Evolutionary conservation across 164 flowering plant genomes (phyloP), one percentile per base, ranked within the genome.

Genomic region (Amborella trichopoda): DNA sequence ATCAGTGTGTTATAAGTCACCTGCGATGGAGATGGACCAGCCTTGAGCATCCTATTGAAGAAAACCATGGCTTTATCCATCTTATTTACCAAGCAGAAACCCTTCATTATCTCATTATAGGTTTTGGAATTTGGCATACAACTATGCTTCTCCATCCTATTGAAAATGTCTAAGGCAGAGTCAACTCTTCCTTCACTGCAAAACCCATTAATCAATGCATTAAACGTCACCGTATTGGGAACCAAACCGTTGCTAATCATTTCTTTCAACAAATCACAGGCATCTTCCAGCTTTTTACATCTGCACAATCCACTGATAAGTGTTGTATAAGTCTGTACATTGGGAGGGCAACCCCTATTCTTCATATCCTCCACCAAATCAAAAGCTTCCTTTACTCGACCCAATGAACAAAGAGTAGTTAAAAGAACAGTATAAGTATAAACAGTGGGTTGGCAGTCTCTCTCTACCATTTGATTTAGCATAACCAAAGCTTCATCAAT

Each of bases 271-370:
- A 81, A 65, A 19, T 91, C 91, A 50, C 69, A 42, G 10, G 85
- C 83, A 39, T 77, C 51, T 56, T 81, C 70, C 26, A 67, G 44
- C 24, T 63, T 53, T 43, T 71, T 65, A 0, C 61, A 49, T 28
- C 38, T 60, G 45, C 65, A 71, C 64, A 80, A 51, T 27, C 83
- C 95, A 68, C 80, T 74, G 33, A 81, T 77, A 30, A 85, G 40
- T 46, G 81, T 78, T 0, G 95, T 76, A 51, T 69, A 85, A 8
- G 88, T 80, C 45, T 85, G 83, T 40, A 72, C 75, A 74, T 81
- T 85, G 2, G 83, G 90, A 26, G 6, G 39, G 27, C 71, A 70
- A 12, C 81, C 81, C 49, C 72, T 71, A 49, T 55, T 67, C 52
- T 42, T 74, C 93, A 85, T 80, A 42, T 58, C 55, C 6, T 56